These are phyloP conservation scores for Puccinia coronata DNA, from an alignment of 1,284 basidiomycete species.

Conservation along the genomic window DNA sequence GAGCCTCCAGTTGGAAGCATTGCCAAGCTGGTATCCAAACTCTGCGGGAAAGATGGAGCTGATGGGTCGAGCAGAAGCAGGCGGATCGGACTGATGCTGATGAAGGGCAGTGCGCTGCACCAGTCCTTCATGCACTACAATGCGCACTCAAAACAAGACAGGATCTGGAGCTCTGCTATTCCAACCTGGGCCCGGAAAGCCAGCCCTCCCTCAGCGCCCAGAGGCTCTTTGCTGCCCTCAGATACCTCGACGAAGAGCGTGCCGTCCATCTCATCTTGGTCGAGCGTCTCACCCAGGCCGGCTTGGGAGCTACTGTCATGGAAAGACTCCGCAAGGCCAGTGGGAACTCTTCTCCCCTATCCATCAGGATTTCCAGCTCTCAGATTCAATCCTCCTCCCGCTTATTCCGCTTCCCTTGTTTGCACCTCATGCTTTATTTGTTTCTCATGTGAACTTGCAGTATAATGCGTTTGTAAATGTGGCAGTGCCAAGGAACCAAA, in stretches of 20 bases:
- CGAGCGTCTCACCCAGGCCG: conserved; percentile 19
- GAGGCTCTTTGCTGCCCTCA: conserved; percentile 27
- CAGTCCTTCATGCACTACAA: conserved; percentile 18
- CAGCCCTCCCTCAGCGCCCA: conserved; percentile 39
- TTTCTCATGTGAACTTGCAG: no score
- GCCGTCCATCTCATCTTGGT: conserved; percentile 41
- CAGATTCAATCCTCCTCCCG: neutral
- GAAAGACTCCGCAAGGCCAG: conserved; percentile 45
- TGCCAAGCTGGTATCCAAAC: neutral
- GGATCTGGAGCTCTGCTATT: conserved; percentile 12
- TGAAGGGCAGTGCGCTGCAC: conserved; percentile 23
- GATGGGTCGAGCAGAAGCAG: neutral
- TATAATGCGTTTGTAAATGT: no score
- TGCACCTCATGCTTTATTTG: no score
- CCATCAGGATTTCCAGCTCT: neutral
- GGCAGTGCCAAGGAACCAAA: no score
- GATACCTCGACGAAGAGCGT: conserved; percentile 35
- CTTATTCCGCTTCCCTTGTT: no score
- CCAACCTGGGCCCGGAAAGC: conserved; percentile 16
- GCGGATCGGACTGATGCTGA: conserved; percentile 39
- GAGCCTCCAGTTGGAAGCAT: neutral
- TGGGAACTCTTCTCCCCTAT: neutral
- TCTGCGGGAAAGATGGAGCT: neutral
- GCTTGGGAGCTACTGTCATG: conserved; percentile 44
- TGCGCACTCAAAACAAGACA: neutral